Evolutionary conservation across 805 yeast genomes (phyloP).

Genomic region (Pichia manshurica): DNA sequence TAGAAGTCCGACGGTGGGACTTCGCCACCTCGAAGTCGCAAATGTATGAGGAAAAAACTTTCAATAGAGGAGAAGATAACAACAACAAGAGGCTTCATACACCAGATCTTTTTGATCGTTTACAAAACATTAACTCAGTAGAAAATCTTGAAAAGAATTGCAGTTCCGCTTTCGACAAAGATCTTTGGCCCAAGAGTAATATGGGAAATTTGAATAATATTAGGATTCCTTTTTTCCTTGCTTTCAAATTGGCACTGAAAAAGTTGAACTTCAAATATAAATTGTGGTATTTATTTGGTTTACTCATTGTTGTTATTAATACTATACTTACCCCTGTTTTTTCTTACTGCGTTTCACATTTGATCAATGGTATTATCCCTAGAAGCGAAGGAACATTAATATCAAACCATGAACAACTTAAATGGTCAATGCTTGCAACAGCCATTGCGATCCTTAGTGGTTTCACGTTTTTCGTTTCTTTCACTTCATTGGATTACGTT

Average conservation of each 20-base stretch:
- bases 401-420: conserved; percentile 30
- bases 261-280: conserved; percentile 13
- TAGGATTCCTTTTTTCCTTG: conserved; percentile 9
- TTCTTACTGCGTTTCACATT: conserved; percentile 67
- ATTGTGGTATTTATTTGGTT: conserved; percentile 41
- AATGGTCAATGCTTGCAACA: conserved; percentile 68
- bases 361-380: conserved; percentile 61
- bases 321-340: conserved; percentile 72
- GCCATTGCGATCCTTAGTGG: conserved; percentile 64
- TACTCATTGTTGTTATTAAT: conserved; percentile 45
- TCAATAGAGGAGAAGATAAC: too few species aligned
- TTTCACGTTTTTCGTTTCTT: conserved; percentile 43
- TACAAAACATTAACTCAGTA: conserved; percentile 1
- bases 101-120: too few species aligned
- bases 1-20: conserved; percentile 15
- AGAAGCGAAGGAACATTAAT: conserved; percentile 26
- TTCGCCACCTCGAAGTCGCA: too few species aligned
- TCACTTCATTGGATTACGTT: conserved; percentile 44
- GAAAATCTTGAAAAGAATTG: neutral
- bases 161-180: neutral
- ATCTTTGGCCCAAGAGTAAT: neutral
- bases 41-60: too few species aligned
- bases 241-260: conserved; percentile 6
- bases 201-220: conserved; percentile 8
- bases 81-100: too few species aligned